These are phyloP conservation scores for Lanmaoa pseudosensibilis DNA, from an alignment of 768 basidiomycete genomes.

Conservation along the genomic window DNA sequence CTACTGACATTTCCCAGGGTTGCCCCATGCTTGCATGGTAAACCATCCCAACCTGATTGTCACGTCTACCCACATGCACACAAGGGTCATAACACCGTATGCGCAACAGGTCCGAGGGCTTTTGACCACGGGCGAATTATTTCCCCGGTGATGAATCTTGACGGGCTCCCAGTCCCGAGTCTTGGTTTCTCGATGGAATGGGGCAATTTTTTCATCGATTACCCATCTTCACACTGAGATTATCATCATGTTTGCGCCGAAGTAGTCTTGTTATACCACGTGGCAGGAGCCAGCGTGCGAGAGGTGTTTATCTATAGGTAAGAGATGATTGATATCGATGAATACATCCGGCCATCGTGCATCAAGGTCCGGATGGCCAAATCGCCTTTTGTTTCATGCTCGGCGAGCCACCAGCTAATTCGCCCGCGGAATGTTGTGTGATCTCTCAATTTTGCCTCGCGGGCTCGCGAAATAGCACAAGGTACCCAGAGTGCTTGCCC, in stretches of 20 bases:
- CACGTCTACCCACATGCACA: conserved; percentile 2
- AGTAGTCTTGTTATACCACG: background rate
- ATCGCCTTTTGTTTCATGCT: background rate
- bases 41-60: background rate
- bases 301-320: background rate
- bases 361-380: background rate
- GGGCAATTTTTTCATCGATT: conserved; percentile 6
- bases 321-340: background rate
- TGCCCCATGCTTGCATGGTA: background rate
- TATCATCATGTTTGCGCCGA: conserved; percentile 1
- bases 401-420: background rate
- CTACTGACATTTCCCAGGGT: conserved; percentile 12
- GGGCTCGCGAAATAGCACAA: background rate
- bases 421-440: conserved; percentile 5
- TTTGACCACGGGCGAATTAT: background rate
- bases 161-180: background rate
- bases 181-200: background rate
- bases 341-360: background rate
- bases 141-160: conserved; percentile 1
- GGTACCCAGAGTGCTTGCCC: background rate
- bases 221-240: background rate
- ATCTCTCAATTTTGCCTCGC: background rate
- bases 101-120: background rate
- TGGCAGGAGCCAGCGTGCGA: background rate
- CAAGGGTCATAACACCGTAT: background rate